Evolutionary conservation across 1,139 yeast species (phyloP), one percentile per base, ranked within the genome.

Genomic region (Zygoascus hellenicus): DNA sequence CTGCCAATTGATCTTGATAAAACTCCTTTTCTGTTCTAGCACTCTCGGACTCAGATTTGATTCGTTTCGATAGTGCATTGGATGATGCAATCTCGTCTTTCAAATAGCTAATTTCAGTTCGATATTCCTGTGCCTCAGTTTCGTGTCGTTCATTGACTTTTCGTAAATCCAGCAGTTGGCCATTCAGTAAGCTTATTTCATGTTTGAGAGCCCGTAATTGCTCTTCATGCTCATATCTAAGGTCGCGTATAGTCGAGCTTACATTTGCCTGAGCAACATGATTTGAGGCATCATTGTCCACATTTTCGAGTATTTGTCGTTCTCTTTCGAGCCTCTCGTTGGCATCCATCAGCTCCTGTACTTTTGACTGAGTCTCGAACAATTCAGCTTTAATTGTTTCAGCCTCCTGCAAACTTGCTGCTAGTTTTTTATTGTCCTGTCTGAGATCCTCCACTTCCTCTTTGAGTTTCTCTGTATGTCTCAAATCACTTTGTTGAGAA

Each of bases 21-120:
- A 46, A 51, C 14, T 54, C 55, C 19, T 51, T 46, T 42, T 58
- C 61, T 33, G 48, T 54, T 30, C 49, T 48, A 40, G 53, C 48
- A 39, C 54, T 48, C 29, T 50, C 51, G 26, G 54, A 46, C 34
- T 58, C 60, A 30, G 42, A 48, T n/a, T 49, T 47, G 35, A 51
- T 47, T 37, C 61, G 51, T 31, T 50, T 52, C 36, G 55, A 42
- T 19, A 56, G 50, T 51, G 54, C 39, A 43, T 40, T 40, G 35
- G 42, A 34, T 4, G 41, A 35, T 9, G 22, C 45, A 6, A 48
- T 19, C n/a, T 50, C 48, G n/a, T 47, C 39, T 43, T 56, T 37
- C 50, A 54, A 28, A 54, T 43, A 9, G 53, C 43, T 43, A n/a
- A 45, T 45, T 38, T 61, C 58, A 17, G 51, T 48, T 35, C 52